Evolutionary conservation across 1,139 yeast species (phyloP).

Genomic region (Hanseniaspora uvarum): DNA sequence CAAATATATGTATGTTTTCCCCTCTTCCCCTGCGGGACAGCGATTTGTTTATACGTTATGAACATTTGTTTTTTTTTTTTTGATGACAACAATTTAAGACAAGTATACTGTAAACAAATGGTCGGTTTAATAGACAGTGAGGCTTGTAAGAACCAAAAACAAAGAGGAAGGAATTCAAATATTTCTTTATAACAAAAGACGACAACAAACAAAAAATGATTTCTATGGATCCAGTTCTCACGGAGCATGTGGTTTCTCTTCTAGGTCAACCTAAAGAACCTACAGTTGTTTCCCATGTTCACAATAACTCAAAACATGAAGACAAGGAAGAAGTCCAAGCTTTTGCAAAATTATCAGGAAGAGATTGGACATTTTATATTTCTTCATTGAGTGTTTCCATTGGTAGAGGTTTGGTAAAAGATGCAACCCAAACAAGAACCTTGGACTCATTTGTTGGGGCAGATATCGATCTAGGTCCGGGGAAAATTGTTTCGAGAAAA

Average conservation of each 20-base stretch:
- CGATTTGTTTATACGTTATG: not conserved
- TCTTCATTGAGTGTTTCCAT: slow-evolving; percentile 66
- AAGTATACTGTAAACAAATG: not conserved
- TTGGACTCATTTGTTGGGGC: not conserved
- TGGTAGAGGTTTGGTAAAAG: slow-evolving; percentile 63
- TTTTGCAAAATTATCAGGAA: slow-evolving; percentile 91
- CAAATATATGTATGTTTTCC: not conserved
- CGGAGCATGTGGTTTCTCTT: slow-evolving; percentile 39
- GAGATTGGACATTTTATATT: slow-evolving; percentile 87
- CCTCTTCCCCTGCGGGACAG: not conserved
- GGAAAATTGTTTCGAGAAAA: slow-evolving; percentile 82
- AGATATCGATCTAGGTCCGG: slow-evolving; percentile 91
- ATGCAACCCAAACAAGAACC: slow-evolving; percentile 20
- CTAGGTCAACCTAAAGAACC: slow-evolving; percentile 39
- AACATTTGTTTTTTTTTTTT: not conserved
- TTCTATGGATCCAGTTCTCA: slow-evolving; percentile 29
- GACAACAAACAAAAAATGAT: not conserved
- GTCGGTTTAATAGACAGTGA: no score
- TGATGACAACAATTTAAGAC: not conserved
- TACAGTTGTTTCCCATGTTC: slow-evolving; percentile 40
- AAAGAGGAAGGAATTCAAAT: not conserved
- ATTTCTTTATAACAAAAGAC: not conserved
- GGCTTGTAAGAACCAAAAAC: no score
- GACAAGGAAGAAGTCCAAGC: slow-evolving; percentile 84
- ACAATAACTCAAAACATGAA: slow-evolving; percentile 54